Percentiles rank a stretch among this genome's conserved stretches.
Conservation (phyloP, 2,329 filamentous ascomycete genomes). For the Exophiala spinifera region DNA sequence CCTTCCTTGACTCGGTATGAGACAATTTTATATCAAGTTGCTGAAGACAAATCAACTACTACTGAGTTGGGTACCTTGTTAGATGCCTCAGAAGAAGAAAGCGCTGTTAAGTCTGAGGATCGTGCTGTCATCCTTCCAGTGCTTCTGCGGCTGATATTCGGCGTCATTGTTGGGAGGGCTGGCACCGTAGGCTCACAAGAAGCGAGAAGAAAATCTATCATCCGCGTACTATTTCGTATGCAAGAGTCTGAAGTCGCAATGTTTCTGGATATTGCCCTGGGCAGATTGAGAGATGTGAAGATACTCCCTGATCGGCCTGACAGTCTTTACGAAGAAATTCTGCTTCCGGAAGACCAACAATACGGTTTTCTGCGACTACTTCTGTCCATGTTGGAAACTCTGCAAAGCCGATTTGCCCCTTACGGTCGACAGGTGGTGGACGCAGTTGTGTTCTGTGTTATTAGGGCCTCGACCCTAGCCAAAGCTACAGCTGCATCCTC, state of each 20-base stretch:
- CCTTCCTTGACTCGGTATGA: slow-evolving; percentile 72
- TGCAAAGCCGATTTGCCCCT: slow-evolving; percentile 68
- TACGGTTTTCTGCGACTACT: slow-evolving; percentile 85
- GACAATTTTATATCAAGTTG: slow-evolving; percentile 78
- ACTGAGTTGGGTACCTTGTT: slow-evolving; percentile 91
- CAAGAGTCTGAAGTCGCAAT: slow-evolving; percentile 69
- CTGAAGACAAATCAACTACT: slow-evolving; percentile 88
- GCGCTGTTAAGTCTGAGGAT: slow-evolving; percentile 70
- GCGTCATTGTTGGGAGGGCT: slow-evolving; percentile 79
- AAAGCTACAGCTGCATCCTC: slow-evolving; percentile 32
- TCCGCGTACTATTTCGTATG: slow-evolving; percentile 77
- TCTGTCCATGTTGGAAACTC: slow-evolving; percentile 69
- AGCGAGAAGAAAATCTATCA: slow-evolving; percentile 67
- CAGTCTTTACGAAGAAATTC: slow-evolving; percentile 55
- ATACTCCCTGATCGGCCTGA: slow-evolving; percentile 49
- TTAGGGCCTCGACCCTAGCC: slow-evolving; percentile 55
- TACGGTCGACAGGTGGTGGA: slow-evolving; percentile 70
- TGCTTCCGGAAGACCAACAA: slow-evolving; percentile 72
- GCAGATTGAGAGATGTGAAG: slow-evolving; percentile 61
- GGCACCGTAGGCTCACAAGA: slow-evolving; percentile 76
- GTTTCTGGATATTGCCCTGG: slow-evolving; percentile 80
- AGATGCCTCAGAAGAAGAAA: slow-evolving; percentile 62
- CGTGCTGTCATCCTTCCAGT: slow-evolving; percentile 75
- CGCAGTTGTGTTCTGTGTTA: slow-evolving; percentile 75
- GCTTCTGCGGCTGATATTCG: slow-evolving; percentile 81